Percentiles rank a stretch among this genome's conserved stretches.
Evolutionary conservation across 495 filamentous ascomycete genomes (phyloP).

Genomic region (Hypomontagnella monticulosa): DNA sequence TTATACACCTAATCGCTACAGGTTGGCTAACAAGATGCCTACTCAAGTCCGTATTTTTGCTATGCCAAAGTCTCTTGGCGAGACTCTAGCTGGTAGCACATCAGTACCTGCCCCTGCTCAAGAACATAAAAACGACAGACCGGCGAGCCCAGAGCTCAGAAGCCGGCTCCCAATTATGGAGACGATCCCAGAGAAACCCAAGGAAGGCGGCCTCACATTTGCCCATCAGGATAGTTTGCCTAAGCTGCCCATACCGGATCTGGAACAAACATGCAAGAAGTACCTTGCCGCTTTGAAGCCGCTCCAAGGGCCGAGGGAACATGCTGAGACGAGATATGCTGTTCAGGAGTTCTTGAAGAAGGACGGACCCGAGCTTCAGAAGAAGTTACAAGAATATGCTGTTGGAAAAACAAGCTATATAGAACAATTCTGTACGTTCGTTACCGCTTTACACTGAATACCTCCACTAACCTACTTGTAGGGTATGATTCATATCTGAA

Average conservation of each 20-base stretch:
- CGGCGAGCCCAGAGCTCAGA: slow-evolving; percentile 40
- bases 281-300: slow-evolving; percentile 85
- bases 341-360: slow-evolving; percentile 84
- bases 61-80: slow-evolving; percentile 75
- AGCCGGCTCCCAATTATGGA: slow-evolving; percentile 47
- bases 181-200: slow-evolving; percentile 53
- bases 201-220: slow-evolving; percentile 79
- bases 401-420: slow-evolving; percentile 93
- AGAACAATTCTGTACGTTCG: slow-evolving; percentile 92
- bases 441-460: neutral
- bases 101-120: slow-evolving; percentile 45
- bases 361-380: slow-evolving; percentile 87
- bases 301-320: slow-evolving; percentile 81
- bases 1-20: slow-evolving; percentile 68
- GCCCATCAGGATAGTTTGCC: slow-evolving; percentile 87
- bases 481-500: slow-evolving; percentile 99
- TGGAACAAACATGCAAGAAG: slow-evolving; percentile 79
- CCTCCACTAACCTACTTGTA: slow-evolving; percentile 47
- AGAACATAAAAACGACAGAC: slow-evolving; percentile 44
- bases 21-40: slow-evolving; percentile 57
- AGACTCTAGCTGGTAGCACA: slow-evolving; percentile 62
- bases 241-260: slow-evolving; percentile 93
- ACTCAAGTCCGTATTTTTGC: slow-evolving; percentile 69
- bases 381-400: slow-evolving; percentile 93
- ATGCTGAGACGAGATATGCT: slow-evolving; percentile 81